Evolutionary conservation across 805 yeast genomes (phyloP), one percentile per base, ranked within the genome.

Genomic region (Pichia eremophila): DNA sequence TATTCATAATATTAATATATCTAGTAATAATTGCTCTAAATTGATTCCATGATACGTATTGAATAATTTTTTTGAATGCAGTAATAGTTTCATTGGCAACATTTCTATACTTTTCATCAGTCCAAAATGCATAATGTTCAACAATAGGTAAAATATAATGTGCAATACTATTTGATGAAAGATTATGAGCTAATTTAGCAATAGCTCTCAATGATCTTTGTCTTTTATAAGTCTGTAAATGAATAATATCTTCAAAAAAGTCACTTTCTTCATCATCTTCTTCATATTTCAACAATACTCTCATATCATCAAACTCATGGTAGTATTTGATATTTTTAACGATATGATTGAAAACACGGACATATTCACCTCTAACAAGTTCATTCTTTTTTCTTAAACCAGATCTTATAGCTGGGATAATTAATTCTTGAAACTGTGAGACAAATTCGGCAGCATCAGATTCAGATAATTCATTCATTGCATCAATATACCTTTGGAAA

Each of bases 181-280:
- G 63, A 19, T 62, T 49, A 7, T 78, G 74, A 40, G 72, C 57
- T 10, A 53, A 37, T 6, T 71, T 79, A 11, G 74, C 73, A 29
- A 90, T 65, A 49, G 85, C 74, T 57, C 79, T 75, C 22, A 91
- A 72, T 0, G 98, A 95, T 57, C 89, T 75, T 62, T 85, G 89
- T 56, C 96, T 83, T 66, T 95, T 78, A 58, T 83, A 88, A 10
- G 83, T 57, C 67, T 91, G 99, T 36, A 91, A 80, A 62, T 91
- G 96, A 50, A 74, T 75, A 43, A 93, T 72, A 56, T 89, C 88
- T 43, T 56, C 57, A 57, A 66, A 66, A 43, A 64, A 62, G 63
- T 87, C 82, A 5, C 88, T 84, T 56, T 89, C 97, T 36, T 82
- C 91, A 56, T 88, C 95, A 38, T 82, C 83, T 42, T 73, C 71